Percentiles rank a stretch among this genome's conserved stretches.
Evolutionary conservation across 1,284 basidiomycete genomes (phyloP).

Genomic region (Cutaneotrichosporon cavernicola): DNA sequence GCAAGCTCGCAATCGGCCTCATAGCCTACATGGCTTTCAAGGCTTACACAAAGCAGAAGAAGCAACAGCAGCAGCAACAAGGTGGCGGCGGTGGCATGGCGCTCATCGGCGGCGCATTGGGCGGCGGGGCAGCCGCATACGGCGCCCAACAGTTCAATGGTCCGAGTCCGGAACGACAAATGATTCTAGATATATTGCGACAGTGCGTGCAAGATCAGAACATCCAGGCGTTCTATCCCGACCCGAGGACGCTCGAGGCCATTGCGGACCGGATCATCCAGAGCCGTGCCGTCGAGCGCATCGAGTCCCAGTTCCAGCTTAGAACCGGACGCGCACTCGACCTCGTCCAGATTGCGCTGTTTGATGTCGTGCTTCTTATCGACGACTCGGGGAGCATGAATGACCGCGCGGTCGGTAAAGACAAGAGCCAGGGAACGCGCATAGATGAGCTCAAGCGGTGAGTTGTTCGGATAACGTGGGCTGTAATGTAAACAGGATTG

Average conservation of each 20-base stretch:
- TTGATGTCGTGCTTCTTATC: slow-evolving; percentile 49
- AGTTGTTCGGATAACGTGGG: not conserved
- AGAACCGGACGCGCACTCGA: slow-evolving; percentile 53
- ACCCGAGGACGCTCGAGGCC: slow-evolving; percentile 49
- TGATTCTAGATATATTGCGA: slow-evolving; percentile 28
- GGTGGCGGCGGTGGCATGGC: slow-evolving; percentile 2
- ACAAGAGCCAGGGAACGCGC: slow-evolving; percentile 37
- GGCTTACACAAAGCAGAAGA: slow-evolving; percentile 2
- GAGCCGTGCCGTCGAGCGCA: slow-evolving; percentile 47
- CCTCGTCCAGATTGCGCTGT: slow-evolving; percentile 51
- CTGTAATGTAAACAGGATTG: too few species aligned
- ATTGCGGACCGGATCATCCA: slow-evolving; percentile 52
- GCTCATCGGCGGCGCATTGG: not conserved
- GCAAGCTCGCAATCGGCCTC: slow-evolving; percentile 8
- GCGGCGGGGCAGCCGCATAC: not conserved
- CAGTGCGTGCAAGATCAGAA: slow-evolving; percentile 46
- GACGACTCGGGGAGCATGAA: slow-evolving; percentile 54
- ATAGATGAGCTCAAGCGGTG: slow-evolving; percentile 42
- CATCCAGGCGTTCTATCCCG: slow-evolving; percentile 47
- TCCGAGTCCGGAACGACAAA: slow-evolving; percentile 8
- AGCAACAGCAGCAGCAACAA: not conserved
- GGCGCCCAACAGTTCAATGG: not conserved
- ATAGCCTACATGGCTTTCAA: slow-evolving; percentile 6
- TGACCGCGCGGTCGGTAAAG: slow-evolving; percentile 40
- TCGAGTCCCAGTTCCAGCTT: slow-evolving; percentile 53